Percentiles rank a stretch among this genome's conserved stretches.
phyloP scores from a whole-genome alignment of 768 basidiomycete species.

The Russula ochroleuca region DNA sequence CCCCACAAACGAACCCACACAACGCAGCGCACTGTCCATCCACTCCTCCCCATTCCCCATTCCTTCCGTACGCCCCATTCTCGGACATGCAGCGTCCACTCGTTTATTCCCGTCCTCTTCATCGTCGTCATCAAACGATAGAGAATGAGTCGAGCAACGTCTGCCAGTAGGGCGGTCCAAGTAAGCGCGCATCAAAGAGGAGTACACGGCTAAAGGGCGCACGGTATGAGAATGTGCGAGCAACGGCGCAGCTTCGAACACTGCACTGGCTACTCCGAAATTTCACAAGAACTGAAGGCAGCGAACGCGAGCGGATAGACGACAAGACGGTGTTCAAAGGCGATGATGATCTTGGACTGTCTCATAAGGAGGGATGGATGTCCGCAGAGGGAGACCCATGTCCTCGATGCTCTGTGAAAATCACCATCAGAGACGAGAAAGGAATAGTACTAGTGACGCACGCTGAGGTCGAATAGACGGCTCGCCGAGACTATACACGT shows the following conservation, averaged over 20 bases:
- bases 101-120: background rate
- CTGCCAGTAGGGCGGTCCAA: background rate
- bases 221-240: background rate
- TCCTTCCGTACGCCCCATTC: constrained; percentile 1
- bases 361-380: too few species aligned
- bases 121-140: background rate
- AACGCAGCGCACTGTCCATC: background rate
- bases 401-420: background rate
- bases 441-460: background rate
- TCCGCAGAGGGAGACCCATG: too few species aligned
- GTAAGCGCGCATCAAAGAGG: background rate
- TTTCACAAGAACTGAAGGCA: background rate
- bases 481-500: background rate
- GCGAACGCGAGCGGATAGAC: background rate
- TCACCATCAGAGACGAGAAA: background rate
- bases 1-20: background rate
- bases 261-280: background rate
- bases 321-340: background rate
- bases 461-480: background rate
- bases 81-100: background rate
- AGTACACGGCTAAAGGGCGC: background rate
- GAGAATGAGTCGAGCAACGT: background rate
- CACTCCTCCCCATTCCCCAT: background rate
- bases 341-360: too few species aligned
- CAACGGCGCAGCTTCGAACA: background rate